phyloP scores from a whole-genome alignment of 257 asterid genomes.

The Nicotiana benthamiana region DNA sequence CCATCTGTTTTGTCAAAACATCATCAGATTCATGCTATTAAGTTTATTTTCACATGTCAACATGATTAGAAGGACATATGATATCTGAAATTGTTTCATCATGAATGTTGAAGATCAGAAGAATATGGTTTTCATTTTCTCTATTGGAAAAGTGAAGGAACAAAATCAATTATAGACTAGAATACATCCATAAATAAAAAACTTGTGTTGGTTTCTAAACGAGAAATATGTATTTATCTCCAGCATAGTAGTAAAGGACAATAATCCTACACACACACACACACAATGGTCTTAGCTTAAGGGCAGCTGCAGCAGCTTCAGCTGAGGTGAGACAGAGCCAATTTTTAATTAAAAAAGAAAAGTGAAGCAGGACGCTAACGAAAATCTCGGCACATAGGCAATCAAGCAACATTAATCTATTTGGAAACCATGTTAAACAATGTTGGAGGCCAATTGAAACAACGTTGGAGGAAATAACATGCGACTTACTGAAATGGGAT shows the following conservation, averaged over 20 bases:
- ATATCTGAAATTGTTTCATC: too few species aligned
- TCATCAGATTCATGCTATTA: too few species aligned
- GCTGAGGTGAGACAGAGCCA: neutral
- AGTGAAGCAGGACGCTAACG: neutral
- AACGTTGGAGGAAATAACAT: too few species aligned
- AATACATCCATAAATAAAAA: neutral
- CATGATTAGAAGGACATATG: too few species aligned
- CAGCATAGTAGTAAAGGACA: neutral
- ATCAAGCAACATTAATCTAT: neutral
- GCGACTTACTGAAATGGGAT: neutral
- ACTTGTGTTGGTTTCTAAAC: neutral
- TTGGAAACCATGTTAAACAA: neutral
- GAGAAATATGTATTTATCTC: neutral
- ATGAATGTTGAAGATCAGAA: too few species aligned
- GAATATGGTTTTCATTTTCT: neutral
- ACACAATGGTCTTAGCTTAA: neutral
- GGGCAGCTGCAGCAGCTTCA: neutral
- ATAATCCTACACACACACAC: neutral
- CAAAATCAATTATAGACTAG: neutral
- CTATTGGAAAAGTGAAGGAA: neutral
- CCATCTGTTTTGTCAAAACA: too few species aligned
- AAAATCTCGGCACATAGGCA: neutral
- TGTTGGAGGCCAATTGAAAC: neutral
- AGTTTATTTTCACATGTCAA: too few species aligned
- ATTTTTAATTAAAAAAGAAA: neutral